Evolutionary conservation across 2,329 filamentous ascomycete species (phyloP), one percentile per base, ranked within the genome.

Genomic region (Cordyceps sp.): DNA sequence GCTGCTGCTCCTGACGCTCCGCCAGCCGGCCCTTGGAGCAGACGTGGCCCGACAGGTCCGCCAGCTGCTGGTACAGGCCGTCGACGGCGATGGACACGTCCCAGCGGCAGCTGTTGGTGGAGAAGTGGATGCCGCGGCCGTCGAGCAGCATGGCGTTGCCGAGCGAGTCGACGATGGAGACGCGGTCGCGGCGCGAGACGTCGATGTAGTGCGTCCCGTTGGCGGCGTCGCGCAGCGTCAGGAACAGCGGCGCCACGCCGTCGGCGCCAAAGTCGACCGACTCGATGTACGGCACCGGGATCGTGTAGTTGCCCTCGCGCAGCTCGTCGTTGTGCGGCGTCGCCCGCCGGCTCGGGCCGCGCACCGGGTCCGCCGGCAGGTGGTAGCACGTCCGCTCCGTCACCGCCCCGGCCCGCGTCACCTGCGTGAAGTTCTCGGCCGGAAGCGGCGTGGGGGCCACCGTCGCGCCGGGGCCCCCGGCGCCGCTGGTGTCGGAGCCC

Each of bases 231-330:
- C 47, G 37, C 4, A 57, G 34, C 0, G 52, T 50, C 10, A 58
- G 31, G 27, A 48, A 57, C 2, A 55, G 30, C 0, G 55, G 52
- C 4, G 46, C 39, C 2, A 55, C 33, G 1, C 47, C 50, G 13
- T 48, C 43, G 4, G 38, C 40, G 16, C 51, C 45, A 29, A 57
- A 50, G 26, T 48, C 45, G 16, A 58, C 43, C 0, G 55, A 50
- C 30, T 58, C 52, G 4, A 58, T 48, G 29, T 53, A 58, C 0
- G 54, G 53, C 16, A 47, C 43, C 1, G 53, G 51, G 6, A 56
- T 48, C 0, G 48, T 43, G 13, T 42, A 36, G 20, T 55, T 53
- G 2, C 38, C 36, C 29, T 50, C 48, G 9, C 38, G 46, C 6
- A 48, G 35, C 6, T 45, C 45, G 12, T 42, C 39, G 27, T 52